Conservation (phyloP, 1,284 basidiomycete genomes). For the Peniophora sp. region DNA sequence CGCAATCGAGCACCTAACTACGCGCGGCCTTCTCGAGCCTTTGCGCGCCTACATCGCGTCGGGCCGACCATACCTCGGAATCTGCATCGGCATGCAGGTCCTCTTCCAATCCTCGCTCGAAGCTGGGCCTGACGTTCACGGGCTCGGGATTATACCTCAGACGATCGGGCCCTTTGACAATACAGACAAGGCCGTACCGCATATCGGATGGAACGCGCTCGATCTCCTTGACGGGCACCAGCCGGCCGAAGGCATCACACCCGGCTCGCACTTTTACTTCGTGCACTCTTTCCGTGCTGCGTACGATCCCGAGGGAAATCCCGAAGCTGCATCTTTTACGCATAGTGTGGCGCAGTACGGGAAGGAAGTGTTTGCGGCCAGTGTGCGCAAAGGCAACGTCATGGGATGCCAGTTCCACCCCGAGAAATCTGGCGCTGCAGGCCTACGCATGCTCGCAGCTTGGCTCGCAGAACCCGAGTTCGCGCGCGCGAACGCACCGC, state of each 20-base stretch:
- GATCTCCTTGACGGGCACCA: conserved; percentile 42
- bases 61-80: conserved; percentile 93
- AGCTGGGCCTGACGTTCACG: conserved; percentile 38
- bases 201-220: conserved; percentile 95
- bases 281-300: conserved; percentile 92
- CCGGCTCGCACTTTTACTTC: conserved; percentile 81
- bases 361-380: conserved; percentile 85
- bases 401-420: conserved; percentile 98
- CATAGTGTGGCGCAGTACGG: conserved; percentile 93
- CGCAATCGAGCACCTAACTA: conserved; percentile 73
- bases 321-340: conserved; percentile 63
- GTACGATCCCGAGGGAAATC: conserved; percentile 50
- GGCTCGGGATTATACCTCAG: conserved; percentile 70
- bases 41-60: conserved; percentile 80
- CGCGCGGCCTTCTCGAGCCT: conserved; percentile 75
- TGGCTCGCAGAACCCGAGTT: conserved; percentile 70
- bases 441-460: conserved; percentile 71
- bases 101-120: conserved; percentile 87
- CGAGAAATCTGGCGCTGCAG: conserved; percentile 94
- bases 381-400: conserved; percentile 79
- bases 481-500: conserved; percentile 24
- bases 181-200: conserved; percentile 83
- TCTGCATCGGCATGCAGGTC: conserved; percentile 97
- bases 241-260: conserved; percentile 35
- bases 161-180: conserved; percentile 63